A percentile compares a stretch with the other conserved stretches of the same genome.
phyloP scores from a whole-genome alignment of 768 basidiomycete species.

The Lactifluus subvellereus region DNA sequence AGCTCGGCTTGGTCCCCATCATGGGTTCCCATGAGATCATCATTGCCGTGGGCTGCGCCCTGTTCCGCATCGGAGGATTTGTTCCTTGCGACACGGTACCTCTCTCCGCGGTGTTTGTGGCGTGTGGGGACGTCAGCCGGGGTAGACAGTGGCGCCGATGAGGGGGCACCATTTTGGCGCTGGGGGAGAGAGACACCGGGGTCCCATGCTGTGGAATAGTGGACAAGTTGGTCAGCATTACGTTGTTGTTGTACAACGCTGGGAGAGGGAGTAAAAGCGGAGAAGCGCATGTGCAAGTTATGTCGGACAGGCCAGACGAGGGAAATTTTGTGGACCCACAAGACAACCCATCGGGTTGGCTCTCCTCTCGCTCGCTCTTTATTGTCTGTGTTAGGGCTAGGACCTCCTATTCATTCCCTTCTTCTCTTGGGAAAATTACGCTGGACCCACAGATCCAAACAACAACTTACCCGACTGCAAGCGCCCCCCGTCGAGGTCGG shows the following conservation, averaged over 20 bases:
- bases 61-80: not conserved
- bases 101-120: slow-evolving; percentile 4
- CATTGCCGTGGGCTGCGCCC: not conserved
- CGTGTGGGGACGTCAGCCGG: not conserved
- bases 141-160: not conserved
- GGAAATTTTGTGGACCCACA: slow-evolving; percentile 19
- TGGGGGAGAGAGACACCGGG: slow-evolving; percentile 3
- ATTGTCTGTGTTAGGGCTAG: too few relatives aligned
- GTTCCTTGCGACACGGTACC: not conserved
- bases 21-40: not conserved
- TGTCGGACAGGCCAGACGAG: not conserved
- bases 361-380: not conserved
- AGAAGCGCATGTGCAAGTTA: slow-evolving; percentile 1
- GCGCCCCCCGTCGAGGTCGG: slow-evolving; percentile 16
- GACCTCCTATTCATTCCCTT: too few relatives aligned
- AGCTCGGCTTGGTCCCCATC: not conserved
- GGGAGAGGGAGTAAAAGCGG: not conserved
- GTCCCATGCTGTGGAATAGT: slow-evolving; percentile 6
- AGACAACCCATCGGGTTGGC: slow-evolving; percentile 17
- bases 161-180: not conserved
- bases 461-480: slow-evolving; percentile 20
- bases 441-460: slow-evolving; percentile 25
- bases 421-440: not conserved
- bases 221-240: slow-evolving; percentile 16
- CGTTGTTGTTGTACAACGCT: not conserved